A percentile compares a stretch with the other conserved stretches of the same genome.
Evolutionary conservation across 306 rosid genomes (phyloP).

Genomic region (Castanea sativa): DNA sequence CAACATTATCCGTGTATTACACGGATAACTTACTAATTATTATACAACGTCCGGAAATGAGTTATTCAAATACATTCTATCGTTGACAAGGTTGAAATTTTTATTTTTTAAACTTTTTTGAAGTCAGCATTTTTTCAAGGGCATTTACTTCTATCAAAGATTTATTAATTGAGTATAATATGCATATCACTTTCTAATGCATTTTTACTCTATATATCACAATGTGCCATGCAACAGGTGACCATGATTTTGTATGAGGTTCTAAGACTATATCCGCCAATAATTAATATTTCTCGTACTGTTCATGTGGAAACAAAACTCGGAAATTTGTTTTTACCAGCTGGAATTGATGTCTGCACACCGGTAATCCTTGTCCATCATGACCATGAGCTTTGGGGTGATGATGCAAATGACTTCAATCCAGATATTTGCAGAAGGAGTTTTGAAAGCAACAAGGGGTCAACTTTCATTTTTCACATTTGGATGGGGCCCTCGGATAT

Average conservation of each 20-base stretch:
- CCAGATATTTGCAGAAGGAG: conserved; percentile 38
- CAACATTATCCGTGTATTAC: too few relatives aligned
- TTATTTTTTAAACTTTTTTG: too few relatives aligned
- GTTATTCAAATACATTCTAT: too few relatives aligned
- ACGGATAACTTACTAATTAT: too few relatives aligned
- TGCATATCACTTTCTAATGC: neutral
- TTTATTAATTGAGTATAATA: neutral
- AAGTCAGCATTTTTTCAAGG: too few relatives aligned
- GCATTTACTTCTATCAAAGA: too few relatives aligned
- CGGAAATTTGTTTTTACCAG: conserved; percentile 32
- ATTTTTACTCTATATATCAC: neutral
- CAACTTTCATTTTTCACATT: conserved; percentile 32
- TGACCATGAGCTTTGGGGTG: conserved; percentile 39
- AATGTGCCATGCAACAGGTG: conserved; percentile 15
- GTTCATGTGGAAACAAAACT: conserved; percentile 23
- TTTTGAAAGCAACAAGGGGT: conserved; percentile 27
- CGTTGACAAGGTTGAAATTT: too few relatives aligned
- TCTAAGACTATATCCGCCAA: conserved; percentile 55
- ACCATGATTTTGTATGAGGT: conserved; percentile 66
- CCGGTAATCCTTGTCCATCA: conserved; percentile 17
- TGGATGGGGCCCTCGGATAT: conserved; percentile 41
- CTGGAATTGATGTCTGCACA: neutral
- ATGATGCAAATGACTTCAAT: conserved; percentile 39
- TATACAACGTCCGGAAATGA: too few relatives aligned
- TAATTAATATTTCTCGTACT: neutral